Conservation (phyloP, 257 asterid species). For the Nicotiana tabacum region DNA sequence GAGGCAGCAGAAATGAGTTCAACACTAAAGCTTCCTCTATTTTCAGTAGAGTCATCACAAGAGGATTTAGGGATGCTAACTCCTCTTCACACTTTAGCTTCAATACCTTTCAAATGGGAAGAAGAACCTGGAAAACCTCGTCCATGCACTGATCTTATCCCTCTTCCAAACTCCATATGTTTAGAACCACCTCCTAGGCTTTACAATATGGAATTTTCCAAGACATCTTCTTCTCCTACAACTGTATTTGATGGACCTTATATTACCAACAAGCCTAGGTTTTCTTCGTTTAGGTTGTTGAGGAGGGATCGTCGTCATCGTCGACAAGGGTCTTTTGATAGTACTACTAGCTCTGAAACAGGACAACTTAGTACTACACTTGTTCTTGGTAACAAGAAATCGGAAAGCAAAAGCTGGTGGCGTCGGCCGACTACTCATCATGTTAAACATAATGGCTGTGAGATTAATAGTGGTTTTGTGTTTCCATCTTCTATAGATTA, state of each 20-base stretch:
- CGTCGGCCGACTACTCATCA: neutral
- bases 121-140: slow-evolving; percentile 62
- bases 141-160: slow-evolving; percentile 22
- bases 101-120: slow-evolving; percentile 66
- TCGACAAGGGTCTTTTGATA: slow-evolving; percentile 22
- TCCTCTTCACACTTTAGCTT: slow-evolving; percentile 13
- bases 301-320: slow-evolving; percentile 13
- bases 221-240: slow-evolving; percentile 41
- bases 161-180: slow-evolving; percentile 21
- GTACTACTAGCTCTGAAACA: slow-evolving; percentile 16
- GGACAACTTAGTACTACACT: slow-evolving; percentile 19
- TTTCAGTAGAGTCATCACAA: neutral
- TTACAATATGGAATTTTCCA: slow-evolving; percentile 11
- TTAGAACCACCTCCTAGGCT: slow-evolving; percentile 44
- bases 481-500: slow-evolving; percentile 32
- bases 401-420: slow-evolving; percentile 23
- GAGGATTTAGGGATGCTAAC: slow-evolving; percentile 7
- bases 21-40: neutral
- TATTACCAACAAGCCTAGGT: slow-evolving; percentile 24
- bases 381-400: slow-evolving; percentile 24
- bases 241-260: slow-evolving; percentile 54
- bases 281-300: slow-evolving; percentile 42
- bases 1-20: neutral
- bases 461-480: slow-evolving; percentile 26
- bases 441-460: slow-evolving; percentile 22